phyloP scores from a whole-genome alignment of 2,329 filamentous ascomycete species.

The Venturiaceae sp. region DNA sequence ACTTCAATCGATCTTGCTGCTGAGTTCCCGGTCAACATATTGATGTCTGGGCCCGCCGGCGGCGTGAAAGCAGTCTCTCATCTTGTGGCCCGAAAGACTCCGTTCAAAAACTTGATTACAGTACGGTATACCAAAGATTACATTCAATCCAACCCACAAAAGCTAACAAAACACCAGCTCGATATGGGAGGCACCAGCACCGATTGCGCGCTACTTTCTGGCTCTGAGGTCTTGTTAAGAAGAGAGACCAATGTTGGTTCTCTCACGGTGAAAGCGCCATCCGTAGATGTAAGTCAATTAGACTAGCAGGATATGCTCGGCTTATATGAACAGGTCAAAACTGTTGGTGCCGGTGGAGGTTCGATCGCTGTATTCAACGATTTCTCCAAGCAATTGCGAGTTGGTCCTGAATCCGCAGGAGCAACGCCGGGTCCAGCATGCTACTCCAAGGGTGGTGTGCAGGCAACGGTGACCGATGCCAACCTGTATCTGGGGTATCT shows the following conservation, averaged over 20 bases:
- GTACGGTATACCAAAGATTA: too few species aligned
- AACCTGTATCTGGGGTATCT: constrained; percentile 39
- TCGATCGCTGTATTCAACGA: constrained; percentile 39
- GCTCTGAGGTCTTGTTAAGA: constrained; percentile 33
- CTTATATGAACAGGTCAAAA: constrained; percentile 29
- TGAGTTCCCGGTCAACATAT: constrained; percentile 37
- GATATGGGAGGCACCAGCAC: constrained; percentile 44
- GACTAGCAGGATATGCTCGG: too few species aligned
- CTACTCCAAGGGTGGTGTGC: constrained; percentile 36
- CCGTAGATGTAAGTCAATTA: constrained; percentile 17
- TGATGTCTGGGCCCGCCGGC: constrained; percentile 42
- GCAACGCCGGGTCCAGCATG: constrained; percentile 38
- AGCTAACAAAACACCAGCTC: too few species aligned
- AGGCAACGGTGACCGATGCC: constrained; percentile 40
- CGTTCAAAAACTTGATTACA: constrained; percentile 39
- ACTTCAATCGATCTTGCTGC: constrained; percentile 35
- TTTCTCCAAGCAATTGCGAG: constrained; percentile 37
- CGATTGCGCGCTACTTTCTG: constrained; percentile 36
- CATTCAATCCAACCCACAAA: too few species aligned
- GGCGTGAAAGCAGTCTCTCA: constrained; percentile 40
- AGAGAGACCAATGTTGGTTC: constrained; percentile 35
- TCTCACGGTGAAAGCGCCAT: constrained; percentile 35
- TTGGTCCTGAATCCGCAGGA: constrained; percentile 41
- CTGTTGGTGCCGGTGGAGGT: constrained; percentile 40
- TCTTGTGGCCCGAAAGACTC: constrained; percentile 33